phyloP scores from a whole-genome alignment of 257 asterid genomes.

The Nicotiana sylvestris region DNA sequence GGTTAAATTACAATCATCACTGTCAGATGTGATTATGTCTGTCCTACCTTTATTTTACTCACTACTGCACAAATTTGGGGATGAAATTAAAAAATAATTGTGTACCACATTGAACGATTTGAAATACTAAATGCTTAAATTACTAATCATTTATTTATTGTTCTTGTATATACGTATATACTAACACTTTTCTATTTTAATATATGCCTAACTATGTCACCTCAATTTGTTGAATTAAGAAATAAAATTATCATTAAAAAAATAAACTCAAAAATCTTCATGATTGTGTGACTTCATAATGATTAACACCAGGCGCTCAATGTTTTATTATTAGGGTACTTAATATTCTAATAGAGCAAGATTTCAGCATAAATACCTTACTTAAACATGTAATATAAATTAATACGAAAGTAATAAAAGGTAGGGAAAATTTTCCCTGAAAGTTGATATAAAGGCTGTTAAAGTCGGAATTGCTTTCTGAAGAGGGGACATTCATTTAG shows the following conservation, averaged over 20 bases:
- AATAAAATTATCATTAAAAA: background rate
- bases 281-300: background rate
- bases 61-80: background rate
- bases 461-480: slow-evolving; percentile 30
- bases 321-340: background rate
- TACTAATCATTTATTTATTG: background rate
- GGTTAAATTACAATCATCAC: background rate
- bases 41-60: background rate
- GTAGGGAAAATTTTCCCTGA: slow-evolving; percentile 20
- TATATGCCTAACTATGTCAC: background rate
- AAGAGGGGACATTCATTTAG: slow-evolving; percentile 43
- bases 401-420: slow-evolving; percentile 12
- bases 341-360: background rate
- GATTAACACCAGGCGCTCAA: slow-evolving; percentile 3
- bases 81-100: background rate
- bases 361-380: background rate
- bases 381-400: background rate
- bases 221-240: background rate
- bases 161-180: background rate
- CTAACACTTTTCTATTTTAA: background rate
- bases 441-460: slow-evolving; percentile 39
- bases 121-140: background rate
- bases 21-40: slow-evolving; percentile 10
- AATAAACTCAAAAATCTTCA: background rate
- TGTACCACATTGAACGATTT: background rate